Evolutionary conservation across 305 asterid species (phyloP).

Genomic region (Fraxinus sp.): DNA sequence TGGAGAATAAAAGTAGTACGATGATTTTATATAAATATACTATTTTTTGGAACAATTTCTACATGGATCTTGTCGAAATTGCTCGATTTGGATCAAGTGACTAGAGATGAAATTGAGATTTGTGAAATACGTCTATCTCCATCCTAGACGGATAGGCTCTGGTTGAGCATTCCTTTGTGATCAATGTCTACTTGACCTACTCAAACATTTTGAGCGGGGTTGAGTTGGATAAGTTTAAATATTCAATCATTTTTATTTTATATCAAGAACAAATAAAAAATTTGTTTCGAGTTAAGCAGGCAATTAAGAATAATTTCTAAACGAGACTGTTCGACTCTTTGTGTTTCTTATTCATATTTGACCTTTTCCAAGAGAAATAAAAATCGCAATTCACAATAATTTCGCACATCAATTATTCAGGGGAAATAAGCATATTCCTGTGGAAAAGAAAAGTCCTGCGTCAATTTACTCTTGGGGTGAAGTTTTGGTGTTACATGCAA

Average conservation of each 20-base stretch:
- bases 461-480: too few relatives aligned
- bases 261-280: neutral
- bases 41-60: neutral
- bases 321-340: too few relatives aligned
- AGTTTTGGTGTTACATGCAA: too few relatives aligned
- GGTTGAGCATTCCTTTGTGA: neutral
- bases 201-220: neutral
- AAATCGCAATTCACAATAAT: neutral
- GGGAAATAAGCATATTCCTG: neutral
- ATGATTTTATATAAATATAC: neutral
- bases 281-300: too few relatives aligned
- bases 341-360: neutral
- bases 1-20: neutral
- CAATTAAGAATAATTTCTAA: too few relatives aligned
- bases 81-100: neutral
- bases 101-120: neutral
- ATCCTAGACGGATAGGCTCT: neutral
- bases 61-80: neutral
- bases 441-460: neutral
- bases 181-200: neutral
- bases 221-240: neutral
- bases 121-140: neutral
- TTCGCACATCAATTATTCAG: neutral
- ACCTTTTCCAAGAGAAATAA: neutral
- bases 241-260: too few relatives aligned